These are phyloP conservation scores for Tylopilus orsonianus DNA, from an alignment of 1,284 basidiomycete species.

Conservation along the genomic window DNA sequence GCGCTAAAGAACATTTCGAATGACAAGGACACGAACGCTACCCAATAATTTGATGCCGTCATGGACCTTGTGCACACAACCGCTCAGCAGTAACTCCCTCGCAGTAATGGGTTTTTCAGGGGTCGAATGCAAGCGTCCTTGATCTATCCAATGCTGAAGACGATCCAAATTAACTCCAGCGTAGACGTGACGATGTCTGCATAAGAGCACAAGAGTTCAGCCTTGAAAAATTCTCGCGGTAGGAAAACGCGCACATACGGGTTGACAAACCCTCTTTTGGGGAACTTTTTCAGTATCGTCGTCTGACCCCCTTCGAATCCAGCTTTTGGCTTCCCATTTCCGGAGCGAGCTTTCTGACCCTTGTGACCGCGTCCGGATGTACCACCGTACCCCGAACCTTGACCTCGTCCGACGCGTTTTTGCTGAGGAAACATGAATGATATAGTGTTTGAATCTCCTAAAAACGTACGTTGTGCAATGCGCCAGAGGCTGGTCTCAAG, in stretches of 20 bases:
- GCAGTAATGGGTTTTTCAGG: constrained; percentile 88
- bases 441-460: background rate
- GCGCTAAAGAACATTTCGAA: background rate
- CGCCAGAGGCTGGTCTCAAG: constrained; percentile 58
- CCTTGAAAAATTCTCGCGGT: no score
- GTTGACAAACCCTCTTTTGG: constrained; percentile 94
- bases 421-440: constrained; percentile 49
- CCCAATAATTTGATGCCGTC: constrained; percentile 93
- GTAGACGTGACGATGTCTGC: constrained; percentile 71
- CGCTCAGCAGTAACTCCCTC: constrained; percentile 78
- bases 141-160: constrained; percentile 89
- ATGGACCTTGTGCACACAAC: constrained; percentile 85
- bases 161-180: constrained; percentile 86
- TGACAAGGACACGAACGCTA: constrained; percentile 50
- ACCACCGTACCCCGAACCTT: constrained; percentile 87
- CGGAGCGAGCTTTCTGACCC: constrained; percentile 91
- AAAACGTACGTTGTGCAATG: constrained; percentile 57
- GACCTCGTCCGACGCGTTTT: constrained; percentile 93
- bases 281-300: constrained; percentile 87
- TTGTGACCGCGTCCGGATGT: constrained; percentile 95
- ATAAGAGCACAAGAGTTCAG: constrained; percentile 11
- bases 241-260: no score
- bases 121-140: constrained; percentile 77
- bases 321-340: constrained; percentile 77
- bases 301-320: constrained; percentile 98